Base-by-base conservation (phyloP, 108 stramenopile genomes). In the Skeletonema grethae region DNA sequence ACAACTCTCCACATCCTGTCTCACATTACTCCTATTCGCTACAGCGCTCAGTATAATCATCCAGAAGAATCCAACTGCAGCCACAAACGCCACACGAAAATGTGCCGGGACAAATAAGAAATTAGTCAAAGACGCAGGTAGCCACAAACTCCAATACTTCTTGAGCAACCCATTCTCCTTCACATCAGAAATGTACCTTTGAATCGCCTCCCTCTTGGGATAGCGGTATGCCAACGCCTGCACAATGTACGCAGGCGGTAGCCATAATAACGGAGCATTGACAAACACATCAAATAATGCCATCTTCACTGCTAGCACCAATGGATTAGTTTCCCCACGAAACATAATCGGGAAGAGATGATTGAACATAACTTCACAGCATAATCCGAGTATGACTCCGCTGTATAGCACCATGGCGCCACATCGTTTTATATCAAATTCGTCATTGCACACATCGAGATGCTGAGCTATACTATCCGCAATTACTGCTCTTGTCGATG, bases 131-230 rank as follows among this genome's bases (percentile, higher is more conserved):
- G 65, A 48, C 13, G 64, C 75, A 7, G 81, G 81, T 2, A 72
- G 22, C 81, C 81, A 77, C 65, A 82, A 18, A 28, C 73, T 82
- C 77, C 77, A 78, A 58, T 73, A 78, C 34, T 78, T 69, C 38
- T 50, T 67, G 11, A 78, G 48, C 36, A 78, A 38, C 29, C 77
- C 65, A 28, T 61, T 64, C 38, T 72, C 7, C 29, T 20, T 57
- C 57, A 77, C 65, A 48, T 77, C 76, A 12, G 20, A 16, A 1
- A 41, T 16, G 32, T 77, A 77, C 68, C 38, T 65, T n/a, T 48
- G 25, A 28, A 77, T n/a, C 22, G 67, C 70, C 30, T 62, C 64
- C 6, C 32, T 7, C 12, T 56, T 58, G 13, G 76, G 29, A 32
- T 63, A 43, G 18, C 63, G 12, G 32, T 65, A 72, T 15, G 72